Base-by-base conservation (phyloP, 768 basidiomycete species). In the Collybia nuda region DNA sequence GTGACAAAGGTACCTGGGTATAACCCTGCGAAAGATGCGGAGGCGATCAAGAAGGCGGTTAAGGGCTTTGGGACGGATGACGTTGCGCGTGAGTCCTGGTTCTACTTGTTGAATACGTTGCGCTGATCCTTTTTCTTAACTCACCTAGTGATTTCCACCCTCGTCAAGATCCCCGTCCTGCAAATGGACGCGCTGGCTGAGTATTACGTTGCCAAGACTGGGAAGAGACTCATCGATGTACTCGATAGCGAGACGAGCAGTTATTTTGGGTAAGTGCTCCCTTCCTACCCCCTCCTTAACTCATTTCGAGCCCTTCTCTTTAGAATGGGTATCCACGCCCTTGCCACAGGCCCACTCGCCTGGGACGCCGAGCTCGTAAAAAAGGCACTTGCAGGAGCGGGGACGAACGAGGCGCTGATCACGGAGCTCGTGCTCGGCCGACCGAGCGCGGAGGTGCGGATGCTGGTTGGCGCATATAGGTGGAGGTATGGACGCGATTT, bases 391-490 rank as follows among this genome's bases (percentile, higher is more conserved):
- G 22, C 41, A 4, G 19, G 19, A 11, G 48, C 39, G 32, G 69
- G 68, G 17, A 73, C 70, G 14, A 66, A 72, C 29, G 73, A 75
- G 53, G 48, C 51, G n/a, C 47, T 71, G 5, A 56, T 77, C 26
- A 68, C 66, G 12, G 77, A 78, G 53, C 54, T 77, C 28, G 51
- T 78, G 18, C 61, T 75, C n/a, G 68, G 68, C 2, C 72, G 75
- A 28, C 56, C 64, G 1, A 68, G 61, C 24, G 32, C 60, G 4
- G 75, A 76, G 15, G 59, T 76, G 7, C 48, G 60, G 8, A 59
- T 68, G 32, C 62, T 76, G 38, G 64, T 61, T 35, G 53, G 57
- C 2, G 67, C 58, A 6, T 75, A 73, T 49, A 59, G 58, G 12
- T 40, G 63, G 42, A 54, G 57, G 17, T 68, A 69, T 45, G 62